phyloP scores from a whole-genome alignment of 2,329 filamentous ascomycete species.

The Scopulariopsis brevicaulis region DNA sequence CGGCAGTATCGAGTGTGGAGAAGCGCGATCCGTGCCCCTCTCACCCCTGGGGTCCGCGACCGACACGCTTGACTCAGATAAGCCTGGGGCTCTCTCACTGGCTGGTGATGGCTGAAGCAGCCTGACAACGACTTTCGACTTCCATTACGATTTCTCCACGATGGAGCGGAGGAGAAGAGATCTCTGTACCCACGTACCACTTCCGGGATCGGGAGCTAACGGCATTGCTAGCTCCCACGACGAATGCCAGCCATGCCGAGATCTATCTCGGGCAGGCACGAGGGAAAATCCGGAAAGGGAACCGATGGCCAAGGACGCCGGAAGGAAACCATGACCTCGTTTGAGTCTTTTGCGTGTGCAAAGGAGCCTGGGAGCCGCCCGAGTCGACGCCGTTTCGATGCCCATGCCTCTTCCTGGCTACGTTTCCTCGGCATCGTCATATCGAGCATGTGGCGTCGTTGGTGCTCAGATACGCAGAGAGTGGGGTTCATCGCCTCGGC shows the following conservation, averaged over 20 bases:
- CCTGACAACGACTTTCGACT: slow-evolving; percentile 1
- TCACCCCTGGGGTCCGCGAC: background rate
- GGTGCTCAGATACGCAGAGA: no score
- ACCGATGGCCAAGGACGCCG: background rate
- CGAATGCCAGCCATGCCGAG: background rate
- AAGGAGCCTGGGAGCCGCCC: no score
- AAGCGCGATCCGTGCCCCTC: background rate
- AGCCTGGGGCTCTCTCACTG: background rate
- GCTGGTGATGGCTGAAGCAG: background rate
- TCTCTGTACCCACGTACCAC: background rate
- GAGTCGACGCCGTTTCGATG: no score
- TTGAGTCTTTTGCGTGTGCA: no score
- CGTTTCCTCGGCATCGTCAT: no score
- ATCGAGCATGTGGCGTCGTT: no score
- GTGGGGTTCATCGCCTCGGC: no score
- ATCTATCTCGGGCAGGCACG: background rate
- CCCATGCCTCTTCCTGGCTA: no score
- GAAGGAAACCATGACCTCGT: no score
- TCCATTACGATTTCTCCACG: background rate
- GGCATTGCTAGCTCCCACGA: background rate
- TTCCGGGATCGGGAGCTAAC: background rate
- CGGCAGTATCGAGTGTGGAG: background rate
- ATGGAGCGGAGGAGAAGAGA: background rate
- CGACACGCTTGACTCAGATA: background rate
- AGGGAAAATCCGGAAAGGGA: background rate